These are phyloP conservation scores for Ormosia emarginata DNA, from an alignment of 306 rosid genomes.

Conservation along the genomic window DNA sequence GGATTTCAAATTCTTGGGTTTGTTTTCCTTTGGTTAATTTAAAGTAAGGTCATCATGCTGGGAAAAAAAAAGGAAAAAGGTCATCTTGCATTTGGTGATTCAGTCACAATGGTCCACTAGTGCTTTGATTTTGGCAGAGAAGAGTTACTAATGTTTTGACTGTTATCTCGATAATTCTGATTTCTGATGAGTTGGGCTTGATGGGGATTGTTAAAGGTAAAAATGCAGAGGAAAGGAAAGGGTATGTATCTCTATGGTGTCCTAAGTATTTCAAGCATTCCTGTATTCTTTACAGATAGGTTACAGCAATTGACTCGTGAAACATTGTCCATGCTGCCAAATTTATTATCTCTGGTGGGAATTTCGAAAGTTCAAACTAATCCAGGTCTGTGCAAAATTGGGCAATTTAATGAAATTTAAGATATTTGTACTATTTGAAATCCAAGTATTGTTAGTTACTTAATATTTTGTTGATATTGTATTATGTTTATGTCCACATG, in stretches of 20 bases:
- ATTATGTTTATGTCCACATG: neutral
- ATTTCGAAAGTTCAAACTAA: constrained; percentile 12
- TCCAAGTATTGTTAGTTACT: neutral
- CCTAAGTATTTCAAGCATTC: neutral
- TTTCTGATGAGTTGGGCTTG: constrained; percentile 2
- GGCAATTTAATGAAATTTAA: neutral
- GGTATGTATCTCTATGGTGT: neutral
- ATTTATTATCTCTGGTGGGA: neutral
- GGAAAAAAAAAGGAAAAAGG: neutral
- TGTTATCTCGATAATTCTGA: neutral
- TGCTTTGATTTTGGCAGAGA: no score
- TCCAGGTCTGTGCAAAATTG: neutral
- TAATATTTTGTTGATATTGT: neutral
- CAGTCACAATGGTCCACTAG: neutral
- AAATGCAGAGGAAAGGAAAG: neutral
- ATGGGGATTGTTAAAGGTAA: neutral
- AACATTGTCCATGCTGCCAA: neutral
- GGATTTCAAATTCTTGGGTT: neutral
- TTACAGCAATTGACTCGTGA: neutral
- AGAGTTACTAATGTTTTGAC: neutral
- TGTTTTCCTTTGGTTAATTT: neutral
- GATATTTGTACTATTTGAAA: neutral
- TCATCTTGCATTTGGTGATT: neutral
- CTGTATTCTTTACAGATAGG: neutral
- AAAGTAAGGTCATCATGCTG: neutral